Base-by-base conservation (phyloP, 768 basidiomycete species). In the Rhizopogon vinicolor region DNA sequence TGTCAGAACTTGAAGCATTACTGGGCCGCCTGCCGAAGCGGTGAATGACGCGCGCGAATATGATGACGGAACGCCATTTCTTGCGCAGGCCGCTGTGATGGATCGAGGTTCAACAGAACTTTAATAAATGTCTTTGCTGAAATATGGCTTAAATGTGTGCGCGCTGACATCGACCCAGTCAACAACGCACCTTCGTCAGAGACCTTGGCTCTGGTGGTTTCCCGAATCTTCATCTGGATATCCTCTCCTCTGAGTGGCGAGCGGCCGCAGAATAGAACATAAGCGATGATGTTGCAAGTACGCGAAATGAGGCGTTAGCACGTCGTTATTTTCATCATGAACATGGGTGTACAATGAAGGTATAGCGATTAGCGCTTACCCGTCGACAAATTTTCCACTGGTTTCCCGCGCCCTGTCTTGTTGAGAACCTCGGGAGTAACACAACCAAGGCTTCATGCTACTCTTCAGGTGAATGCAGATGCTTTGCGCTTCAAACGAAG, bases 221-320 rank as follows among this genome's bases (percentile, higher is more conserved):
- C 93, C 33, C 82, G 79, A 51, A 89, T 94, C 88, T 22, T 22
- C 22, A 1, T 2, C 22, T 22, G 2, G 22, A 22, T 22, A 22
- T 22, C 22, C 22, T 92, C 89, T 0, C 89, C 86, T 43, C 92
- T 83, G 78, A 98, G 98, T 0, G 96, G 97, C 1, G 90, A 86
- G 73, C 98, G 98, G 1, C 96, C 96, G 64, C 95, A 96, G 1
- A 97, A 79, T 14, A 98, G 78, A 52, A 97, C 92, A 70, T 97
- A 98, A 16, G 95, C 89, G 62, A 99, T 98, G 59, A 98, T 82
- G 0, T 94, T 95, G 60, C 18, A 22, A 19, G 25, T 25, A 25
- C 25, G 25, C 4, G 25, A 3, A 25, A 25, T 25, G 1, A 22
- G 22, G 22, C 2, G 1, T 22, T 2, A 22, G 22, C 22, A 22